phyloP scores from a whole-genome alignment of 1,139 yeast genomes.

The Blastobotrys serpentis region DNA sequence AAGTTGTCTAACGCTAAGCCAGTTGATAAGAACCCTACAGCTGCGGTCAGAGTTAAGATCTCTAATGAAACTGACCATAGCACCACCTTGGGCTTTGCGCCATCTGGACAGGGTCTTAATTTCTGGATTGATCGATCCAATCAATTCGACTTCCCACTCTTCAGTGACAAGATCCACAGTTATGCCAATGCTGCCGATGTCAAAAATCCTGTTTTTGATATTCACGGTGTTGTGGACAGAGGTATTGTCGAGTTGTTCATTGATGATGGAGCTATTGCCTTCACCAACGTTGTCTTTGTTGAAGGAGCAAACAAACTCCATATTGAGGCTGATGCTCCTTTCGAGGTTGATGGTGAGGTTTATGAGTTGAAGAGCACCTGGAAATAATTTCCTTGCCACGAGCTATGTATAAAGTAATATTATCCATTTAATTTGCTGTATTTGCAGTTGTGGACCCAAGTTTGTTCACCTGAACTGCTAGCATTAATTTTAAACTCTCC shows the following conservation, averaged over 20 bases:
- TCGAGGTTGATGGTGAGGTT: neutral
- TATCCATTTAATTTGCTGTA: too few species aligned
- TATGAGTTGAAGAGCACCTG: constrained; percentile 1
- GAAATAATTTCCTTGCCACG: too few species aligned
- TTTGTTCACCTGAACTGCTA: too few species aligned
- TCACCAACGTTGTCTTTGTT: constrained; percentile 32
- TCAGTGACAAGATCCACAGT: constrained; percentile 24
- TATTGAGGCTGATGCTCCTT: constrained; percentile 1
- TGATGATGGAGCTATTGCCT: constrained; percentile 31
- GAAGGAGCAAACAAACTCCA: constrained; percentile 4
- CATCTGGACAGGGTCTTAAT: neutral
- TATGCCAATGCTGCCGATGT: constrained; percentile 21
- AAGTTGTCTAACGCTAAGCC: neutral
- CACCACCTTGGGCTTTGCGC: neutral
- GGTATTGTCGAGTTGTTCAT: constrained; percentile 36
- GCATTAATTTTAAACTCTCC: too few species aligned
- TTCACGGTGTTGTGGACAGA: constrained; percentile 35
- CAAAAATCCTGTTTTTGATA: constrained; percentile 23
- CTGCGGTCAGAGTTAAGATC: neutral
- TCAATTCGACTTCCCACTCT: constrained; percentile 26
- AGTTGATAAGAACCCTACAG: neutral
- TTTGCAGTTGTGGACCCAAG: too few species aligned
- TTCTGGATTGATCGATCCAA: constrained; percentile 4
- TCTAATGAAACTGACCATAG: neutral
- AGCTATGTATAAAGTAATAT: too few species aligned